Percentiles rank a stretch among this genome's conserved stretches.
These are phyloP conservation scores for Plasmodium chabaudi DNA, from an alignment of 169 alveolate species.

Conservation along the genomic window DNA sequence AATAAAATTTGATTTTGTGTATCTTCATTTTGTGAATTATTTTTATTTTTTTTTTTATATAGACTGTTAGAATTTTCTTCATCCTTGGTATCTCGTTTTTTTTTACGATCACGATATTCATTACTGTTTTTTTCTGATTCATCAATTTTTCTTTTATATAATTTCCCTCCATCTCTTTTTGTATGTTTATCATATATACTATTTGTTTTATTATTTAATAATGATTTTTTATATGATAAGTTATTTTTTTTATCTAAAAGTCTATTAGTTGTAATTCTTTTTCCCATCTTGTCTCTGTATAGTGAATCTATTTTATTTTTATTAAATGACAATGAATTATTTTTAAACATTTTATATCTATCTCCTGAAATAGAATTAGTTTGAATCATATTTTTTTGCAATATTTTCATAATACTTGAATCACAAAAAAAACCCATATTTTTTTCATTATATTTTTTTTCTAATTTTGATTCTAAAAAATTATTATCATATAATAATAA, in stretches of 20 bases:
- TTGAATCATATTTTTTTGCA: slow-evolving; percentile 12
- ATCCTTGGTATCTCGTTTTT: not conserved
- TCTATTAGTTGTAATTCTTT: not conserved
- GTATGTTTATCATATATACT: not conserved
- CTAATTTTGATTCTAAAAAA: slow-evolving; percentile 11
- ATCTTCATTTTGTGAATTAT: not conserved
- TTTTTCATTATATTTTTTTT: slow-evolving; percentile 8
- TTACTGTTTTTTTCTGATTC: not conserved
- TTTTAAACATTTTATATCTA: not conserved
- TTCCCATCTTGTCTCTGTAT: not conserved
- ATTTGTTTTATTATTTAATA: not conserved
- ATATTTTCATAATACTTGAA: slow-evolving; percentile 22
- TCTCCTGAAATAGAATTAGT: too few species aligned
- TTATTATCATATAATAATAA: slow-evolving; percentile 25
- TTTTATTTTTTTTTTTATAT: not conserved
- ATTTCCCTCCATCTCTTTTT: not conserved
- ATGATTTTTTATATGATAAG: not conserved
- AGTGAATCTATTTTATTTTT: not conserved
- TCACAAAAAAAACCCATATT: slow-evolving; percentile 20
- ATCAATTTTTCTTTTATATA: slow-evolving; percentile 12
- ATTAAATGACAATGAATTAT: too few species aligned
- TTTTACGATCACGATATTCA: slow-evolving; percentile 4
- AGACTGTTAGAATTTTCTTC: not conserved
- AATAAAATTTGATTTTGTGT: not conserved
- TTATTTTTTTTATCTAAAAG: not conserved